These are phyloP conservation scores for Ogataea populi-albae DNA, from an alignment of 805 yeast genomes.

Conservation along the genomic window DNA sequence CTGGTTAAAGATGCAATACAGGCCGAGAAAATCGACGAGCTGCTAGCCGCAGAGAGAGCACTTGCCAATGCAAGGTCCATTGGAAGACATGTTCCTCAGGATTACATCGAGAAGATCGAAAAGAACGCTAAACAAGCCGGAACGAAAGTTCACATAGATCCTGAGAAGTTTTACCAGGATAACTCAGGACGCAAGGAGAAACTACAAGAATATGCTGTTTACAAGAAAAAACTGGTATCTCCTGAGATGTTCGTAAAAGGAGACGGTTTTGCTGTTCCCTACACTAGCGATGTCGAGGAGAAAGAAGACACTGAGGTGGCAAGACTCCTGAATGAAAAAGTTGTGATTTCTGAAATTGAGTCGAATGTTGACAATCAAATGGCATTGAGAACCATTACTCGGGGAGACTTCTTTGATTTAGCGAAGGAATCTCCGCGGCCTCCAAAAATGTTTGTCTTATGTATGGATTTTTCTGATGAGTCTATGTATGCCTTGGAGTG, in stretches of 20 bases:
- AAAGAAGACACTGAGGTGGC: constrained; percentile 61
- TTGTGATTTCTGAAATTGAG: constrained; percentile 54
- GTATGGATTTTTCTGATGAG: constrained; percentile 81
- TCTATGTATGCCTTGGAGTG: constrained; percentile 82
- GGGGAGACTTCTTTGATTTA: constrained; percentile 62
- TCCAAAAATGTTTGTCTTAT: constrained; percentile 65
- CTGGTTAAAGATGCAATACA: constrained; percentile 44
- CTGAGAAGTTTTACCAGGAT: constrained; percentile 50
- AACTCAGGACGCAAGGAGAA: constrained; percentile 46
- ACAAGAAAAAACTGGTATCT: constrained; percentile 57
- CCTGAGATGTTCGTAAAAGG: constrained; percentile 41
- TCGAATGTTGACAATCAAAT: constrained; percentile 51
- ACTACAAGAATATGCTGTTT: constrained; percentile 55
- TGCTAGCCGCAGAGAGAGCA: constrained; percentile 58
- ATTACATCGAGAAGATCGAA: constrained; percentile 29
- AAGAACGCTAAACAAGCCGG: constrained; percentile 36
- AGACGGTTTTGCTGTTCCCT: constrained; percentile 46
- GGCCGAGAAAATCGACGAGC: constrained; percentile 50
- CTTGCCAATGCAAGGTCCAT: constrained; percentile 52
- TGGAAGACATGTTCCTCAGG: constrained; percentile 34
- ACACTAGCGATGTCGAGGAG: constrained; percentile 66
- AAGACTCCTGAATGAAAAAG: constrained; percentile 47
- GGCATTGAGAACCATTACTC: constrained; percentile 65
- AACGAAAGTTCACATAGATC: constrained; percentile 40
- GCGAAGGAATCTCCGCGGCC: constrained; percentile 19